phyloP scores from a whole-genome alignment of 805 yeast species.

The Komagataella ulmi region DNA sequence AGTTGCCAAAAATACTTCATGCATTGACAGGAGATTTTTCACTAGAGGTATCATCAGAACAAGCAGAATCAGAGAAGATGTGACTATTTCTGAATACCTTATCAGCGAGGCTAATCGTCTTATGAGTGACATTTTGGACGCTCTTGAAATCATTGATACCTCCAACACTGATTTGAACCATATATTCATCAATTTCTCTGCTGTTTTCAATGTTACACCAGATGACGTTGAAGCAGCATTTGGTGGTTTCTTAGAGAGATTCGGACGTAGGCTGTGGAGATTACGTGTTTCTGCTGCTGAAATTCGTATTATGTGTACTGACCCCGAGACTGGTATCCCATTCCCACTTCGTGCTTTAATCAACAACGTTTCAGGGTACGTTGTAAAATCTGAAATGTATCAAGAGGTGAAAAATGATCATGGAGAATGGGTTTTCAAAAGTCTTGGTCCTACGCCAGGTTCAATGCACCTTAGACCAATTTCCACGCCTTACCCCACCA shows the following conservation, averaged over 20 bases:
- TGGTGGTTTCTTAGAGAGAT: slow-evolving; percentile 94
- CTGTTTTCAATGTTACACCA: slow-evolving; percentile 88
- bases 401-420: slow-evolving; percentile 85
- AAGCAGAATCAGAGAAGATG: slow-evolving; percentile 86
- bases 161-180: slow-evolving; percentile 94
- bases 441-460: slow-evolving; percentile 80
- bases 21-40: slow-evolving; percentile 80
- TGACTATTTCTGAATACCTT: slow-evolving; percentile 84
- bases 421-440: slow-evolving; percentile 96
- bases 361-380: slow-evolving; percentile 94
- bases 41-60: slow-evolving; percentile 96
- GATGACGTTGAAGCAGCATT: slow-evolving; percentile 95
- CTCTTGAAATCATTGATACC: slow-evolving; percentile 87
- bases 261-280: slow-evolving; percentile 94
- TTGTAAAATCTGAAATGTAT: slow-evolving; percentile 88
- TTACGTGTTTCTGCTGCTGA: slow-evolving; percentile 95
- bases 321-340: slow-evolving; percentile 74
- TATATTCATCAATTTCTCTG: slow-evolving; percentile 92
- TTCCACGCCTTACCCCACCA: slow-evolving; percentile 92
- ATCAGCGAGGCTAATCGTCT: slow-evolving; percentile 93
- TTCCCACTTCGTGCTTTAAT: slow-evolving; percentile 96
- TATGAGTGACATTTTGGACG: slow-evolving; percentile 92
- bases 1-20: slow-evolving; percentile 78
- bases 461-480: slow-evolving; percentile 95
- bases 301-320: slow-evolving; percentile 89